Evolutionary conservation across 176 grass and related monocot genomes (phyloP).

Genomic region (Phoenix roebelenii): DNA sequence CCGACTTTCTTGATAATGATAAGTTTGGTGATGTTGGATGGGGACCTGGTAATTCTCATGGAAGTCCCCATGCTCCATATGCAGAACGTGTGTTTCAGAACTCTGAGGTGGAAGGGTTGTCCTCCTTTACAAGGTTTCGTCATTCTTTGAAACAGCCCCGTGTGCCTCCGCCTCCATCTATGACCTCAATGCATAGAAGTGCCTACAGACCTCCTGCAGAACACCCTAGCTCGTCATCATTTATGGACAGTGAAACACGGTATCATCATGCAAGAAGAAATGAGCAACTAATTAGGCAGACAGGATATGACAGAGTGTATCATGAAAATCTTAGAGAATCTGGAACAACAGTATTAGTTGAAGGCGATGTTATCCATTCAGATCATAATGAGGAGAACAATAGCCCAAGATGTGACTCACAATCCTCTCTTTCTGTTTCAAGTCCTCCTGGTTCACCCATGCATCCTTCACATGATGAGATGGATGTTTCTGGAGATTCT

Average conservation of each 20-base stretch:
- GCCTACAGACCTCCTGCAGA: constrained; percentile 30
- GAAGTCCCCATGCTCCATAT: constrained; percentile 40
- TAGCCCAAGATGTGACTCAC: constrained; percentile 52
- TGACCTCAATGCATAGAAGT: constrained; percentile 48
- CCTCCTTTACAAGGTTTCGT: constrained; percentile 50
- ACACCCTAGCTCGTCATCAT: constrained; percentile 33
- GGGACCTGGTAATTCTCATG: constrained; percentile 42
- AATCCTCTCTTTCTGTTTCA: constrained; percentile 84
- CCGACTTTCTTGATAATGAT: constrained; percentile 41
- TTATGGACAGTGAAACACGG: constrained; percentile 26
- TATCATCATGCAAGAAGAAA: constrained; percentile 34
- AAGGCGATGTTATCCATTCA: constrained; percentile 31
- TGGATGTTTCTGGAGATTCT: constrained; percentile 90
- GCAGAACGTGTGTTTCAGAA: constrained; percentile 50
- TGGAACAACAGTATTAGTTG: constrained; percentile 13
- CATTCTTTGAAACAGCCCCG: constrained; percentile 59
- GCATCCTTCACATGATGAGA: constrained; percentile 80
- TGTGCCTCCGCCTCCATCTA: constrained; percentile 56
- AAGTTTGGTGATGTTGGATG: constrained; percentile 64
- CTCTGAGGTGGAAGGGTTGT: constrained; percentile 42
- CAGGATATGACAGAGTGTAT: constrained; percentile 51
- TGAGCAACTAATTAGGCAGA: constrained; percentile 33
- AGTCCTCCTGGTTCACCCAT: constrained; percentile 77
- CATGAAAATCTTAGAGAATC: constrained; percentile 41
- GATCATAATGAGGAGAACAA: constrained; percentile 46